Percentiles rank a stretch among this genome's conserved stretches.
Evolutionary conservation across 2,329 filamentous ascomycete species (phyloP).

Genomic region (Diaporthe caulivora): DNA sequence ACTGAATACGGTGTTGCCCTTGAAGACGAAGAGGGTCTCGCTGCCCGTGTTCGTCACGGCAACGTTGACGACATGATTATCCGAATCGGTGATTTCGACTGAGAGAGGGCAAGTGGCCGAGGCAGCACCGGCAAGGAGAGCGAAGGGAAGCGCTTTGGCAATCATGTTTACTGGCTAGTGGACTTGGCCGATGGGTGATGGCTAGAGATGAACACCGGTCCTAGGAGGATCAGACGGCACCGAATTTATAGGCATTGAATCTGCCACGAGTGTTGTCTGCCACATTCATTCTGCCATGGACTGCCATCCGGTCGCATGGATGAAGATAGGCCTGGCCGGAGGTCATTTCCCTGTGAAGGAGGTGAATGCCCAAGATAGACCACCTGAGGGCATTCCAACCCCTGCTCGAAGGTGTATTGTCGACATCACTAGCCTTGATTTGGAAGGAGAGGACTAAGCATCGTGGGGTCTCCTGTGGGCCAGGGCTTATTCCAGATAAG

Average conservation of each 20-base stretch:
- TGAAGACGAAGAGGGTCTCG: conserved; percentile 39
- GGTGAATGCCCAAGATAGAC: neutral
- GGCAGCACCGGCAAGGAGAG: conserved; percentile 38
- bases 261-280: too few relatives aligned
- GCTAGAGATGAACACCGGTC: neutral
- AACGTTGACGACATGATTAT: conserved; percentile 36
- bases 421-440: neutral
- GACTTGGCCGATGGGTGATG: neutral
- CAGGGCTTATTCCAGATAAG: conserved; percentile 26
- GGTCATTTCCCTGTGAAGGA: conserved; percentile 6
- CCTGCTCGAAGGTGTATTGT: neutral
- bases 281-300: neutral
- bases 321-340: conserved; percentile 7
- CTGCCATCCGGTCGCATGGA: neutral
- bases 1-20: conserved; percentile 41
- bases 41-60: conserved; percentile 38
- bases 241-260: neutral
- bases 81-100: conserved; percentile 32
- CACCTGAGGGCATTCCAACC: neutral
- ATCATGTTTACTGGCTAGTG: conserved; percentile 19
- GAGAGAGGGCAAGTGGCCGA: conserved; percentile 39
- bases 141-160: conserved; percentile 34
- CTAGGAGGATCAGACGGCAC: too few relatives aligned
- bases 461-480: neutral
- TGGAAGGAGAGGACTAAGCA: conserved; percentile 10